phyloP scores from a whole-genome alignment of 2,329 filamentous ascomycete genomes.

The Fusarium annulatum region DNA sequence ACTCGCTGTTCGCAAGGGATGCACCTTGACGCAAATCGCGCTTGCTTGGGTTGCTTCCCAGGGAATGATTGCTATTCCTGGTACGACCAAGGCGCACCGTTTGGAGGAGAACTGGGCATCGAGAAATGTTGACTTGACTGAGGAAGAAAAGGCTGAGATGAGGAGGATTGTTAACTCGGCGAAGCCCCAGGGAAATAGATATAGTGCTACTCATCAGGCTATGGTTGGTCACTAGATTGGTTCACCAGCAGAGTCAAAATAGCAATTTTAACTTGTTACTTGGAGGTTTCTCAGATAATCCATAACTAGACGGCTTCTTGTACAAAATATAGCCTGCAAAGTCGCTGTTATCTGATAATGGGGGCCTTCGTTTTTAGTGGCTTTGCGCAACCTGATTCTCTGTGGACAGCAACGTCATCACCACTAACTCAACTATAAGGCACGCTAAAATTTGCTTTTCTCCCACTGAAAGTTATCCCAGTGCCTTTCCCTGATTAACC shows the following conservation, averaged over 20 bases:
- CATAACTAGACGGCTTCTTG: too few species aligned
- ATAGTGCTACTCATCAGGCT: neutral
- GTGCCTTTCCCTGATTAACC: neutral
- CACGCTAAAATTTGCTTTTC: neutral
- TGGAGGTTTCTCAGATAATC: too few species aligned
- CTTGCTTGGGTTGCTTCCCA: constrained; percentile 5
- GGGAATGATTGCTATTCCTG: constrained; percentile 12
- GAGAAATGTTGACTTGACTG: neutral
- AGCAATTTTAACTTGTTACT: neutral
- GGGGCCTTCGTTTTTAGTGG: too few species aligned
- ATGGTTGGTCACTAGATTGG: neutral
- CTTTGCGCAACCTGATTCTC: too few species aligned
- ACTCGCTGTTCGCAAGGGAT: neutral
- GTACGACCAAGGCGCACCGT: neutral
- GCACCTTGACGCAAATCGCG: neutral
- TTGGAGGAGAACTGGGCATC: constrained; percentile 9
- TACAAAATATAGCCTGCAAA: too few species aligned
- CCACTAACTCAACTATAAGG: neutral
- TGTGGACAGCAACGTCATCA: neutral
- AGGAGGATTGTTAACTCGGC: constrained; percentile 2
- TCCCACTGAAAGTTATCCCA: rapidly evolving
- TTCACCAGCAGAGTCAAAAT: neutral
- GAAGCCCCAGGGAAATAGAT: neutral
- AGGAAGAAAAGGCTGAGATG: neutral
- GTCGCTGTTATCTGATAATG: too few species aligned